phyloP scores from a whole-genome alignment of 2,329 filamentous ascomycete genomes.

The Incumbomyces delicatus region DNA sequence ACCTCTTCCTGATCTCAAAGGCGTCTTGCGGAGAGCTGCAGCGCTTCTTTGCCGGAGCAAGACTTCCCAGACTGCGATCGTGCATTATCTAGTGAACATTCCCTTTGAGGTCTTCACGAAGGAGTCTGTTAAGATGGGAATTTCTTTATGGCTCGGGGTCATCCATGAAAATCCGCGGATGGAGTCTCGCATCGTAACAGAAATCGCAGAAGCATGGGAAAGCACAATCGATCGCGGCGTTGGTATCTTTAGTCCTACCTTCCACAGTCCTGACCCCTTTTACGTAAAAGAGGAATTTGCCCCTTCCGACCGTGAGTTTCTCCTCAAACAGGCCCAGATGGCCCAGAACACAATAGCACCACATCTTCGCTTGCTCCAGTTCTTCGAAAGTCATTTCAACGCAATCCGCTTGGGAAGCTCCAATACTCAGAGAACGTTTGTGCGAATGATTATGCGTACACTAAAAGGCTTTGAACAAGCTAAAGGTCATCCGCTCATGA shows the following conservation, averaged over 20 bases:
- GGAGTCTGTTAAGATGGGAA: slow-evolving; percentile 87
- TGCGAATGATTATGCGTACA: slow-evolving; percentile 70
- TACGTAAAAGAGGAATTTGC: slow-evolving; percentile 86
- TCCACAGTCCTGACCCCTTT: slow-evolving; percentile 76
- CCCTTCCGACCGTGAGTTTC: slow-evolving; percentile 68
- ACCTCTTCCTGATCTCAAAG: slow-evolving; percentile 63
- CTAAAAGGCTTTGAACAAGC: slow-evolving; percentile 63
- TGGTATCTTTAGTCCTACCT: slow-evolving; percentile 67
- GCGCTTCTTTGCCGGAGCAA: slow-evolving; percentile 72
- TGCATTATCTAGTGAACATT: slow-evolving; percentile 81
- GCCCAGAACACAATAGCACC: slow-evolving; percentile 78
- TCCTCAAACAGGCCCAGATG: slow-evolving; percentile 65
- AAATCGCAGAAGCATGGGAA: slow-evolving; percentile 89
- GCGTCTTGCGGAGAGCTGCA: slow-evolving; percentile 74
- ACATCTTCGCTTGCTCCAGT: slow-evolving; percentile 75
- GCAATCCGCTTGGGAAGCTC: slow-evolving; percentile 76
- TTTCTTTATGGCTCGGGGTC: slow-evolving; percentile 91
- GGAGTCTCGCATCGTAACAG: slow-evolving; percentile 73
- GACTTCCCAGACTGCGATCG: slow-evolving; percentile 65
- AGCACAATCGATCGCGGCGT: slow-evolving; percentile 64
- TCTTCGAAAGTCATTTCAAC: slow-evolving; percentile 90
- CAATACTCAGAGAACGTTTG: slow-evolving; percentile 71
- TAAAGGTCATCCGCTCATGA: slow-evolving; percentile 70
- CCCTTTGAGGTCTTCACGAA: slow-evolving; percentile 91
- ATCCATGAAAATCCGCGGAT: slow-evolving; percentile 91